Evolutionary conservation across 768 basidiomycete species (phyloP), one percentile per base, ranked within the genome.

Genomic region (Pulveroboletus sp.): DNA sequence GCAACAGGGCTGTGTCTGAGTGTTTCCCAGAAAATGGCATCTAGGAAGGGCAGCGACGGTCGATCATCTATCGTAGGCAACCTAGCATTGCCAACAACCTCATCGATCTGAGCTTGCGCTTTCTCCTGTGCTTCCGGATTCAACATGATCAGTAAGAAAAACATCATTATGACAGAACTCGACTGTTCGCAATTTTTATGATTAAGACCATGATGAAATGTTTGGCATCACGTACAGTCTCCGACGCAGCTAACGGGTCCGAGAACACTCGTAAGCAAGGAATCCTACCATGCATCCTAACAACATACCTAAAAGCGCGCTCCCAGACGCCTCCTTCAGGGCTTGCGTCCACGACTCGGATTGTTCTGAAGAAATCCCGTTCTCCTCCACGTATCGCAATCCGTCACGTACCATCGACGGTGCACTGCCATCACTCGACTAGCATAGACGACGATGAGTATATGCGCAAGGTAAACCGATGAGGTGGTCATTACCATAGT

Each of bases 131-230:
- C n/a, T n/a, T n/a, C n/a, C n/a, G n/a, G n/a, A n/a, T n/a, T n/a
- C n/a, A n/a, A n/a, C n/a, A 47, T 14, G 47, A 58, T 54, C 48
- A 58, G 38, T 0, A 54, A 23, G 17, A 58, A 50, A 14, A 58
- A 58, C 0, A 23, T 16, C 50, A 52, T 50, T 16, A 58, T 7
- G 5, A 16, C 10, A 3, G 40, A 4, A 7, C 32, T 4, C 1
- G 50, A 52, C 50, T 57, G 6, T 40, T n/a, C n/a, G n/a, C n/a
- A n/a, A n/a, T 31, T 23, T 1, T 11, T 37, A 21, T 20, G 20
- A 6, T 35, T 35, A 17, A 2, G 34, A 35, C 2, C 34, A 6
- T 17, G 14, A 6, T 6, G 34, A 17, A 35, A 6, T n/a, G 34
- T 3, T 35, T 6, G 34, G 29, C n/a, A 13, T 31, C 33, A 40